These are phyloP conservation scores for Biscogniauxia sp. DNA, from an alignment of 2,329 filamentous ascomycete species.

Conservation along the genomic window DNA sequence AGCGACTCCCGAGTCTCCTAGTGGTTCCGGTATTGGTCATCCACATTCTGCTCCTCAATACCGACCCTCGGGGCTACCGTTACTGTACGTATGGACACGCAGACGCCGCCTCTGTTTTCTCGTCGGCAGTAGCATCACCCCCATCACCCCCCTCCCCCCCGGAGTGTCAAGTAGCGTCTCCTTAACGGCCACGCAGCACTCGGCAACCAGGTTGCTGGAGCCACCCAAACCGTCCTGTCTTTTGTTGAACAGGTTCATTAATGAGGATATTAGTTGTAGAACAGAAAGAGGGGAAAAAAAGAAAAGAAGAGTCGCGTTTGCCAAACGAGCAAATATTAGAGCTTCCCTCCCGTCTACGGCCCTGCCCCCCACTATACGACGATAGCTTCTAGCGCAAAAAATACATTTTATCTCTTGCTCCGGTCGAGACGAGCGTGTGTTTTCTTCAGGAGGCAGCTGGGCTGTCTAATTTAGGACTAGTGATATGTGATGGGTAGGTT, in stretches of 20 bases:
- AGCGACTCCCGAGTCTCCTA: slow-evolving; percentile 6
- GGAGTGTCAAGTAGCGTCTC: slow-evolving; percentile 13
- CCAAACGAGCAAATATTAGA: slow-evolving; percentile 11
- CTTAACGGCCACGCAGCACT: slow-evolving; percentile 1
- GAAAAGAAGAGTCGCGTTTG: slow-evolving; percentile 13
- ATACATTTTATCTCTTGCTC: slow-evolving; percentile 5
- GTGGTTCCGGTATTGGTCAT: slow-evolving; percentile 22
- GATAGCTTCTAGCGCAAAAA: slow-evolving; percentile 11
- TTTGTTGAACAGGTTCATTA: slow-evolving; percentile 17
- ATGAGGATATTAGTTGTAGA: slow-evolving; percentile 18
- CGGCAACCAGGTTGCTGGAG: slow-evolving; percentile 6
- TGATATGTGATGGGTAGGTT: slow-evolving; percentile 33
- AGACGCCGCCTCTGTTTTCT: slow-evolving; percentile 2
- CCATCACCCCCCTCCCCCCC: neutral
- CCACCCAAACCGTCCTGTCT: slow-evolving; percentile 9
- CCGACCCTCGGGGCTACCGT: slow-evolving; percentile 6
- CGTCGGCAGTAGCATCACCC: slow-evolving; percentile 6
- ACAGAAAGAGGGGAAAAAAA: slow-evolving; percentile 12
- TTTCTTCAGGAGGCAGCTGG: slow-evolving; percentile 16
- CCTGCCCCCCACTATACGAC: slow-evolving; percentile 6
- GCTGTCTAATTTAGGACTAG: slow-evolving; percentile 23
- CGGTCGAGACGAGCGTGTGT: slow-evolving; percentile 9
- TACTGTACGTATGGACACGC: slow-evolving; percentile 14
- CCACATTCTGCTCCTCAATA: slow-evolving; percentile 11
- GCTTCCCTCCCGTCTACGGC: slow-evolving; percentile 9